These are phyloP conservation scores for Neonectria faginata DNA, from an alignment of 2,329 filamentous ascomycete species.

Conservation along the genomic window DNA sequence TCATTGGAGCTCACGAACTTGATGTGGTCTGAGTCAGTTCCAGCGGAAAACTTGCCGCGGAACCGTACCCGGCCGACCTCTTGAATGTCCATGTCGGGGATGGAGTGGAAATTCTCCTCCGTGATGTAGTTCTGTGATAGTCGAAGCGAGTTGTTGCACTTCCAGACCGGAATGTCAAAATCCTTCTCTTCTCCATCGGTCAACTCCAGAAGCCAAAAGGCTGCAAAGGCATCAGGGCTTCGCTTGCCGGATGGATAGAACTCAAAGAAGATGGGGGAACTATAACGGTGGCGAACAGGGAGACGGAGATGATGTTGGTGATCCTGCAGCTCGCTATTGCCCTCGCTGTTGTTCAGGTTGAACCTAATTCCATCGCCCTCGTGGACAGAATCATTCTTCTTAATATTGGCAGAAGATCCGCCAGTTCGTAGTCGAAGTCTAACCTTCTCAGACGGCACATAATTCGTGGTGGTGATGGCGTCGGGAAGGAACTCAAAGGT, in stretches of 20 bases:
- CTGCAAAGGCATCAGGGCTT: conserved; percentile 78
- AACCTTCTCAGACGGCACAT: conserved; percentile 72
- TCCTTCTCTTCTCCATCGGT: conserved; percentile 81
- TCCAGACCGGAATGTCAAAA: conserved; percentile 93
- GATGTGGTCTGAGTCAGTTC: conserved; percentile 88
- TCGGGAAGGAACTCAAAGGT: conserved; percentile 89
- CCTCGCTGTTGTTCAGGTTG: conserved; percentile 59
- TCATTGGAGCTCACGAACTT: conserved; percentile 88
- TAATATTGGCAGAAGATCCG: conserved; percentile 80
- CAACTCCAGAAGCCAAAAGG: conserved; percentile 88
- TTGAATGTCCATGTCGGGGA: conserved; percentile 80
- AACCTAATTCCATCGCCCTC: conserved; percentile 66
- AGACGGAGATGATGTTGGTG: conserved; percentile 66
- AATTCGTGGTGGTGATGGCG: conserved; percentile 73
- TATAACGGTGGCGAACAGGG: conserved; percentile 90
- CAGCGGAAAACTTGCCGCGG: conserved; percentile 85
- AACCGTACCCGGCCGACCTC: conserved; percentile 87
- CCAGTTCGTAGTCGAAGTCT: conserved; percentile 87
- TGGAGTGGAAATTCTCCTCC: conserved; percentile 74
- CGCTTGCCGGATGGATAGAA: conserved; percentile 79
- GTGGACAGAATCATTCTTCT: conserved; percentile 70
- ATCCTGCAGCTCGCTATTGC: conserved; percentile 48
- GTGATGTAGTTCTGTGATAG: conserved; percentile 95
- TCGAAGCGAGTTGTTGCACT: conserved; percentile 78
- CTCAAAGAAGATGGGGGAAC: conserved; percentile 90